Evolutionary conservation across 345 rosid genomes (phyloP).

Genomic region (Citrus glauca): DNA sequence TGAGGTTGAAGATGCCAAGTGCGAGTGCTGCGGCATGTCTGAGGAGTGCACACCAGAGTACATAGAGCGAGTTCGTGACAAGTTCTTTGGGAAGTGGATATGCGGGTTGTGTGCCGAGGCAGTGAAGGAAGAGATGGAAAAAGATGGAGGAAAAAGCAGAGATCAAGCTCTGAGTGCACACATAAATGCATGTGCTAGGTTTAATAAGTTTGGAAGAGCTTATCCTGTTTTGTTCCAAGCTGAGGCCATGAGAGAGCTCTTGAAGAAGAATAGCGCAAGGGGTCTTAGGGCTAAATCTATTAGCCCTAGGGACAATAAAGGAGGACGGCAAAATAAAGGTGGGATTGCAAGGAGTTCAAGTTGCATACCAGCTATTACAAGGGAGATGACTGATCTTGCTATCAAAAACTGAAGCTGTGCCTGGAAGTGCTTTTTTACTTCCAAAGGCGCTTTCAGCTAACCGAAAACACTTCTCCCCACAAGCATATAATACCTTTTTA

Average conservation of each 20-base stretch:
- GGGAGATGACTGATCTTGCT: conserved; percentile 40
- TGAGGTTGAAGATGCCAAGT: conserved; percentile 75
- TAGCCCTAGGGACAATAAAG: conserved; percentile 36
- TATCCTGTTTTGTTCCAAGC: conserved; percentile 79
- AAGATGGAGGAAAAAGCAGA: conserved; percentile 33
- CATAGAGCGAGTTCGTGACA: conserved; percentile 59
- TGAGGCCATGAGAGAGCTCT: conserved; percentile 81
- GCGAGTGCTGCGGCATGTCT: conserved; percentile 89
- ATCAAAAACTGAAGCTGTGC: not conserved
- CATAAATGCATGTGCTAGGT: conserved; percentile 73
- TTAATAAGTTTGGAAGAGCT: conserved; percentile 77
- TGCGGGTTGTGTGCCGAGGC: conserved; percentile 91
- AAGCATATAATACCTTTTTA: not conserved
- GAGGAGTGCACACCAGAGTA: conserved; percentile 88
- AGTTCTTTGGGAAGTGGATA: conserved; percentile 75
- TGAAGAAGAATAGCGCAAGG: conserved; percentile 39
- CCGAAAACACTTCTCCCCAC: not conserved
- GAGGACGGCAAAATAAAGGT: conserved; percentile 36
- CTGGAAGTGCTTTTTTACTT: not conserved
- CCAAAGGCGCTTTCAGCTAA: not conserved
- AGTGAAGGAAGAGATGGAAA: conserved; percentile 82
- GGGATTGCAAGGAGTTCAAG: conserved; percentile 74
- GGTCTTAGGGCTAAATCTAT: conserved; percentile 43
- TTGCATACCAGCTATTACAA: conserved; percentile 75
- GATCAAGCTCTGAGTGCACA: conserved; percentile 71